Percentiles rank a stretch among this genome's conserved stretches.
Conservation (phyloP, 345 rosid species). For the Rhodamnia argentea region DNA sequence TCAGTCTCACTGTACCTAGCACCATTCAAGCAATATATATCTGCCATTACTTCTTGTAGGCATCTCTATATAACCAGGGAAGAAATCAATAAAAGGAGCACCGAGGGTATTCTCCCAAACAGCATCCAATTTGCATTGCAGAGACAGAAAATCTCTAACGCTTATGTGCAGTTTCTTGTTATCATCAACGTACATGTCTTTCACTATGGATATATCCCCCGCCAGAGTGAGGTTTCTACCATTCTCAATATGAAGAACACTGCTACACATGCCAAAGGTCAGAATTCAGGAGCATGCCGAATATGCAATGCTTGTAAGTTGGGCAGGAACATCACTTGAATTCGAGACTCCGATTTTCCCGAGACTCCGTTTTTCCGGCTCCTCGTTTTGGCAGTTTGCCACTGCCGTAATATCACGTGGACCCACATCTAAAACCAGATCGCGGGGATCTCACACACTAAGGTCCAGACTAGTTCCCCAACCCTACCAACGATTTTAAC, state of each 20-base stretch:
- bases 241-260: background rate
- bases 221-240: background rate
- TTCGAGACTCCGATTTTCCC: background rate
- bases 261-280: background rate
- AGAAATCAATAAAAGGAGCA: background rate
- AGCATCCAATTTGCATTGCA: background rate
- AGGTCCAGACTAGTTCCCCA: background rate
- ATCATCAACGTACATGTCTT: background rate
- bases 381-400: background rate
- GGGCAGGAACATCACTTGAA: background rate
- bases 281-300: background rate
- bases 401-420: background rate
- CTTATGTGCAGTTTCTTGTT: background rate
- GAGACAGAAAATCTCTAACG: background rate
- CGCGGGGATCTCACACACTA: background rate
- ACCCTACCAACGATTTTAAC: background rate
- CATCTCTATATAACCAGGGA: background rate
- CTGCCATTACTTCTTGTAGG: background rate
- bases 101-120: background rate
- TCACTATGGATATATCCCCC: background rate
- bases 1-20: background rate
- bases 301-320: background rate
- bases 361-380: background rate
- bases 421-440: background rate
- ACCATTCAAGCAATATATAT: background rate